A percentile compares a stretch with the other conserved stretches of the same genome.
phyloP scores from a whole-genome alignment of 352 stramenopile genomes.

The Pythium dissimile region DNA sequence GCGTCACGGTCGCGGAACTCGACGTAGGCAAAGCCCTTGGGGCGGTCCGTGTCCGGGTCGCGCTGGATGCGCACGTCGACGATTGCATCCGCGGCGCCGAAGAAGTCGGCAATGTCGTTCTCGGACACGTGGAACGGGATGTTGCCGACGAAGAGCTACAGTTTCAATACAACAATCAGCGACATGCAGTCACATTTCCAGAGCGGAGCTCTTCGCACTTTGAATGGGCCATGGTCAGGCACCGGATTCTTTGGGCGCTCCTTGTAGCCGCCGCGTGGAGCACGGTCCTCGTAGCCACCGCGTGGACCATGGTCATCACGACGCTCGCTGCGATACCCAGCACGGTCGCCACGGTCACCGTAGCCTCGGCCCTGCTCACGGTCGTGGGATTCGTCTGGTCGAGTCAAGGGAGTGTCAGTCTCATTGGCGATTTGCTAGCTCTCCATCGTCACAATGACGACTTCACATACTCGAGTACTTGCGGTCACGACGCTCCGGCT shows the following conservation, averaged over 20 bases:
- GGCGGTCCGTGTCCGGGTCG: slow-evolving; percentile 59
- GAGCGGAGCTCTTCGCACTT: too few relatives aligned
- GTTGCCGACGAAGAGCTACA: slow-evolving; percentile 78
- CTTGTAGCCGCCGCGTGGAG: slow-evolving; percentile 13
- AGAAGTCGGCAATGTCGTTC: slow-evolving; percentile 70
- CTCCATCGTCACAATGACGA: neutral
- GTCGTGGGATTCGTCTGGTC: slow-evolving; percentile 23
- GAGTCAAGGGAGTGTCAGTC: neutral
- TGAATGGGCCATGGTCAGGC: slow-evolving; percentile 74
- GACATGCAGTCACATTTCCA: too few relatives aligned
- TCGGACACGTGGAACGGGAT: slow-evolving; percentile 66
- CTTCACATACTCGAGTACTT: slow-evolving; percentile 17
- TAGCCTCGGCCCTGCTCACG: slow-evolving; percentile 26
- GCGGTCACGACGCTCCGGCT: slow-evolving; percentile 25
- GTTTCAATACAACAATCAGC: neutral
- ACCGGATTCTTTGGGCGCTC: slow-evolving; percentile 72
- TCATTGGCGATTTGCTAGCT: neutral
- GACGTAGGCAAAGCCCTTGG: slow-evolving; percentile 85
- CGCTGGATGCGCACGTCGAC: slow-evolving; percentile 65
- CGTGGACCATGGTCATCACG: slow-evolving; percentile 17
- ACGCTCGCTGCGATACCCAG: neutral
- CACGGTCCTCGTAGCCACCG: slow-evolving; percentile 20
- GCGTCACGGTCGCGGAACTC: slow-evolving; percentile 70
- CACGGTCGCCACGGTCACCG: slow-evolving; percentile 19
- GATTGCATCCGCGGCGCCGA: slow-evolving; percentile 47